A percentile compares a stretch with the other conserved stretches of the same genome.
phyloP scores from a whole-genome alignment of 2,329 filamentous ascomycete species.

The Nemania sp. region DNA sequence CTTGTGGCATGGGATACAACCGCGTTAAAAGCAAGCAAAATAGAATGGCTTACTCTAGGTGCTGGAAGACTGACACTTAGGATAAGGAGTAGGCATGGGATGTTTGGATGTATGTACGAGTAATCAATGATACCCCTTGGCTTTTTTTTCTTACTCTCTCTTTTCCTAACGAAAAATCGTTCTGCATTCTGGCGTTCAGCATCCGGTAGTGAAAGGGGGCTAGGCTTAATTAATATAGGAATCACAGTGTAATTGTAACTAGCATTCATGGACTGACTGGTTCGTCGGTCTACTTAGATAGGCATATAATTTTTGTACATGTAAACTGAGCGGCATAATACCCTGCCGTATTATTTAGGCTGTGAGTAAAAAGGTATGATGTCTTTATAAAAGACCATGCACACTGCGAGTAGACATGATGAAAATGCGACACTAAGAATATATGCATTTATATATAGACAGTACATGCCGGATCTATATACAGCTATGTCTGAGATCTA shows the following conservation, averaged over 20 bases:
- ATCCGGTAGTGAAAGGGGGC: not conserved
- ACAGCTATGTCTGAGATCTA: conserved; percentile 28
- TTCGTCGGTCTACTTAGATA: not conserved
- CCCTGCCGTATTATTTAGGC: too few species aligned
- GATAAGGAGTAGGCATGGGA: conserved; percentile 3
- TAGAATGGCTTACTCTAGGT: not conserved
- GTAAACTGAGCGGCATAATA: not conserved
- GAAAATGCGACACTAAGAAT: not conserved
- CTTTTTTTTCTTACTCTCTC: too few species aligned
- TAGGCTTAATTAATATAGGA: conserved; percentile 12
- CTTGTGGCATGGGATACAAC: not conserved
- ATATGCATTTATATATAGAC: conserved; percentile 27
- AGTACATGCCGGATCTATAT: conserved; percentile 27
- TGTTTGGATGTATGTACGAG: conserved; percentile 20
- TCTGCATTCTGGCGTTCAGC: not conserved
- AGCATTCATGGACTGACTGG: not conserved
- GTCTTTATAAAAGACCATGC: not conserved
- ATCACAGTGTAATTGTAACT: not conserved
- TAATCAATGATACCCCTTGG: conserved; percentile 36
- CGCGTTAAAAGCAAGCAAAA: not conserved
- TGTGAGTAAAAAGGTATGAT: too few species aligned
- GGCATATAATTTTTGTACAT: not conserved
- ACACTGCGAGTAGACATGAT: not conserved
- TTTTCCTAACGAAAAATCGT: not conserved
- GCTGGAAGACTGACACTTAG: not conserved